Evolutionary conservation across 345 rosid genomes (phyloP).

Genomic region (Gossypium australe): DNA sequence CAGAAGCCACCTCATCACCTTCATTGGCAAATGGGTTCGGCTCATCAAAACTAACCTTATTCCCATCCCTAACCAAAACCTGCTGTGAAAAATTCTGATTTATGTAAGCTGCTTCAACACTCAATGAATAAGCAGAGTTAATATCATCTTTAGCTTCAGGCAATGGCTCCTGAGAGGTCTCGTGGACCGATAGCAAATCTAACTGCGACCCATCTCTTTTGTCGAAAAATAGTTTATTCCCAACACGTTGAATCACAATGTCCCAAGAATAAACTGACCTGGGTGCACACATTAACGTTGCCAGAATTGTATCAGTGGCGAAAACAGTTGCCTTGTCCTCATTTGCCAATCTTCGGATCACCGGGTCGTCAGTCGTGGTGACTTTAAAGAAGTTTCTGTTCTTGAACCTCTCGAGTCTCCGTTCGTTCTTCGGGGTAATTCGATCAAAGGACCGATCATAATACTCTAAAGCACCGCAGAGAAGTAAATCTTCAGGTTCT

Average conservation of each 20-base stretch:
- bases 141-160: constrained; percentile 89
- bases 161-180: constrained; percentile 85
- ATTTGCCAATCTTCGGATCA: constrained; percentile 74
- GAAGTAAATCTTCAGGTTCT: constrained; percentile 79
- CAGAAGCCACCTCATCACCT: constrained; percentile 95
- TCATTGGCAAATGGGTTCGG: constrained; percentile 84
- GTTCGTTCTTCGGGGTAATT: constrained; percentile 74
- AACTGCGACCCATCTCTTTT: constrained; percentile 90
- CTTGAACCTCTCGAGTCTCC: constrained; percentile 81
- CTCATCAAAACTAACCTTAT: constrained; percentile 80
- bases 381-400: constrained; percentile 89
- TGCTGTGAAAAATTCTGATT: constrained; percentile 88
- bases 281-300: constrained; percentile 86
- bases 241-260: constrained; percentile 84
- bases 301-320: constrained; percentile 76
- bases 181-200: constrained; percentile 85
- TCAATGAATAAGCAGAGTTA: constrained; percentile 67
- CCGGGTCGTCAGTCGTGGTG: constrained; percentile 92
- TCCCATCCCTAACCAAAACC: constrained; percentile 79
- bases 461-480: constrained; percentile 75
- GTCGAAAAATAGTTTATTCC: constrained; percentile 85
- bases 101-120: constrained; percentile 85
- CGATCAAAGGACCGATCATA: constrained; percentile 71
- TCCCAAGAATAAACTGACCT: constrained; percentile 98
- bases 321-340: constrained; percentile 95